Evolutionary conservation across 768 basidiomycete genomes (phyloP), one percentile per base, ranked within the genome.

Genomic region (Amanita fuliginea): DNA sequence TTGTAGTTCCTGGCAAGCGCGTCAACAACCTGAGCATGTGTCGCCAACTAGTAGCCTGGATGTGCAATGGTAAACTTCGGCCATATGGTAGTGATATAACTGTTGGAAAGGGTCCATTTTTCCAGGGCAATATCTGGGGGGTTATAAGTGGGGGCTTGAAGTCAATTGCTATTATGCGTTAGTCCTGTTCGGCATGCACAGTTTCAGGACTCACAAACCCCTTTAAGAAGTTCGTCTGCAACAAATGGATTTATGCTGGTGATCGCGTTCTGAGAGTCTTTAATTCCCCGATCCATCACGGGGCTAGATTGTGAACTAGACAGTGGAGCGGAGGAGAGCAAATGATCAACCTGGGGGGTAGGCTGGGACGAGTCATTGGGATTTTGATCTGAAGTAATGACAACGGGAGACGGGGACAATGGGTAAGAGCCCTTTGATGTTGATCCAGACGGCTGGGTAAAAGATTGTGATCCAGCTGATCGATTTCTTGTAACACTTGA

Each of bases 1-100:
- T 67, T 44, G 77, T 77, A 4, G 83, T 82, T 26, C 72, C 78
- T 49, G 82, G 81, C 51, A 88, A 62, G 52, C 80, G 70, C 22
- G 86, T 87, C 77, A 91, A 78, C 36, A 90, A 61, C 56, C 79
- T 84, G 34, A 90, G 68, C 47, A 90, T 57, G 60, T 80, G 78
- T 21, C 78, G 75, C 88, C 88, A 91, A 54, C 67, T 81, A 5
- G 80, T 78, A 1, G 83, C 83, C 56, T 82, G 81, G 32, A 91
- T 63, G 59, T 89, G 84, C 51, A 88, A 69, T 8, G 83, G 74
- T 10, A 81, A 77, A 40, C 72, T 77, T 53, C 75, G 76, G 4
- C 80, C 82, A 58, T 81, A 83, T 4, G 84, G 83, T 48, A 91
- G 67, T 4, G 78, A 74, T n/a, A 91, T 78, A 37, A 85, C 74